Conservation (phyloP, 768 basidiomycete genomes). For the Russula virescens region DNA sequence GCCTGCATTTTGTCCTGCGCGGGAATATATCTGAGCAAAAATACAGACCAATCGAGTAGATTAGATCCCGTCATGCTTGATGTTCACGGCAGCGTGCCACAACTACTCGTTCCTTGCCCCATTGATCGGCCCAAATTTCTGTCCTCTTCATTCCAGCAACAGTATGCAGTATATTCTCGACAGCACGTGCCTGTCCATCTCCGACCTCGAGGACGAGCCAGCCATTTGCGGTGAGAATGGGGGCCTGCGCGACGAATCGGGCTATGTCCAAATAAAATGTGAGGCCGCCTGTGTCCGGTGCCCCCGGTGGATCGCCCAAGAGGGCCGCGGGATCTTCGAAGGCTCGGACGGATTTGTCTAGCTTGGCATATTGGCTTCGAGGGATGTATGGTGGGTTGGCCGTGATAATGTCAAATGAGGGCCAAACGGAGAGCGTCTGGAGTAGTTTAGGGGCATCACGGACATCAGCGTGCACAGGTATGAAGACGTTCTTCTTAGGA, state of each 20-base stretch:
- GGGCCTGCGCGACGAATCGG: conserved; percentile 45
- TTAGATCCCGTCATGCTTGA: no score
- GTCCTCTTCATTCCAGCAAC: conserved; percentile 43
- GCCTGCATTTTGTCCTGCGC: background rate
- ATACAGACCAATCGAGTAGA: background rate
- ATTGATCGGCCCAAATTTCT: conserved; percentile 78
- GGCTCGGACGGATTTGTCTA: conserved; percentile 63
- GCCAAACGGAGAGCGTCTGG: conserved; percentile 24
- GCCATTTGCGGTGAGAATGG: conserved; percentile 47
- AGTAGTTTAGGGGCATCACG: conserved; percentile 25
- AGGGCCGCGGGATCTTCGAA: conserved; percentile 83
- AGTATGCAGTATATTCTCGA: conserved; percentile 49
- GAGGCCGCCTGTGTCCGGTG: conserved; percentile 43
- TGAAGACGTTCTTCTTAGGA: conserved; percentile 22
- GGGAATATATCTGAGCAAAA: background rate
- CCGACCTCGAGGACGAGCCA: conserved; percentile 79
- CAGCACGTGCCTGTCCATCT: conserved; percentile 58
- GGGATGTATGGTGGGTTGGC: conserved; percentile 88
- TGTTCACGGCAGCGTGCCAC: conserved; percentile 34
- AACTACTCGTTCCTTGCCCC: conserved; percentile 69
- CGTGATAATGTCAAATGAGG: conserved; percentile 71
- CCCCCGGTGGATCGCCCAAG: conserved; percentile 57
- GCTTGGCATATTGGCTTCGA: conserved; percentile 49
- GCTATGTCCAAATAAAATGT: conserved; percentile 71
- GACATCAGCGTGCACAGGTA: conserved; percentile 42